A percentile compares a stretch with the other conserved stretches of the same genome.
These are phyloP conservation scores for Diaporthe longicolla DNA, from an alignment of 2,329 filamentous ascomycete species.

Conservation along the genomic window DNA sequence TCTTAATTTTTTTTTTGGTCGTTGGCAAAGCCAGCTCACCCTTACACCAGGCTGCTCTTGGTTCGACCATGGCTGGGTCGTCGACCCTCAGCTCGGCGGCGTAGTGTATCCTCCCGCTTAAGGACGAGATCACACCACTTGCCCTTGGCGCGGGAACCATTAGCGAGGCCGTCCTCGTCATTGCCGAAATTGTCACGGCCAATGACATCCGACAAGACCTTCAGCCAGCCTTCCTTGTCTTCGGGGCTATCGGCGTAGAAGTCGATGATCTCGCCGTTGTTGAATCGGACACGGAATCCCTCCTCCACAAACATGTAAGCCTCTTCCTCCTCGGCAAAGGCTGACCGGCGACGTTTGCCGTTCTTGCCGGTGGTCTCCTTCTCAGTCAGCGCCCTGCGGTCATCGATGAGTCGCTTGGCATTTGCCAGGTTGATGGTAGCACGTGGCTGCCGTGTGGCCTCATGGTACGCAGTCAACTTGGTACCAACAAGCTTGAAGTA, in stretches of 20 bases:
- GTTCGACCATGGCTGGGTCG: slow-evolving; percentile 65
- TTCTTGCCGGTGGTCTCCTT: slow-evolving; percentile 84
- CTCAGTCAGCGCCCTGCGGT: slow-evolving; percentile 85
- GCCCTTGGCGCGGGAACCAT: slow-evolving; percentile 59
- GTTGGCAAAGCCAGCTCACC: slow-evolving; percentile 34
- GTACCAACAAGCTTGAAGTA: slow-evolving; percentile 95
- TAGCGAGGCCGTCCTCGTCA: slow-evolving; percentile 60
- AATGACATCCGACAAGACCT: slow-evolving; percentile 81
- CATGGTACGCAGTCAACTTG: slow-evolving; percentile 95
- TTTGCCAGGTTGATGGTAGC: slow-evolving; percentile 97
- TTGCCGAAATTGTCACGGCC: slow-evolving; percentile 66
- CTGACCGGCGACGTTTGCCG: slow-evolving; percentile 89
- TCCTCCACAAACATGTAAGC: slow-evolving; percentile 99
- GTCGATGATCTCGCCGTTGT: slow-evolving; percentile 97
- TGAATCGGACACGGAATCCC: slow-evolving; percentile 98
- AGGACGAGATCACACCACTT: slow-evolving; percentile 79
- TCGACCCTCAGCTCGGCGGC: slow-evolving; percentile 66
- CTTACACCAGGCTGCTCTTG: slow-evolving; percentile 62
- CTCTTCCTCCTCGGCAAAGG: slow-evolving; percentile 97
- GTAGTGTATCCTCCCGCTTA: slow-evolving; percentile 73
- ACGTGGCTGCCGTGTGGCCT: slow-evolving; percentile 93
- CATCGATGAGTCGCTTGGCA: slow-evolving; percentile 92
- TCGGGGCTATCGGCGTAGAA: slow-evolving; percentile 93
- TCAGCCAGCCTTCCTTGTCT: slow-evolving; percentile 97
- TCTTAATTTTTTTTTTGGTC: not conserved